These are phyloP conservation scores for Silybum marianum DNA, from an alignment of 129 eudicot genomes.

Conservation along the genomic window DNA sequence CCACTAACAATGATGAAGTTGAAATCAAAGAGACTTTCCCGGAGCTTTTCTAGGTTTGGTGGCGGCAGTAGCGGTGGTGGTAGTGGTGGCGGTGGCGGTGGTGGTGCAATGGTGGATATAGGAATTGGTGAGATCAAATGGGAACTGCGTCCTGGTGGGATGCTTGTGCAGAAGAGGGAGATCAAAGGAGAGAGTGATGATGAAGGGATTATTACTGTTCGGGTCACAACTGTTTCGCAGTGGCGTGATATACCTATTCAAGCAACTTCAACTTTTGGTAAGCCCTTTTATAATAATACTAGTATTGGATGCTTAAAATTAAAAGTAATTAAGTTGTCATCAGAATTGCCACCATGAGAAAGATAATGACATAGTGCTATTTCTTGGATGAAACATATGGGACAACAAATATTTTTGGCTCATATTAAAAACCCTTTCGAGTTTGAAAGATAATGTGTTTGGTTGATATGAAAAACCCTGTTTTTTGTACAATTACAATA, in stretches of 20 bases:
- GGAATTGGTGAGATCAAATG: slow-evolving; percentile 59
- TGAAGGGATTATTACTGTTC: slow-evolving; percentile 48
- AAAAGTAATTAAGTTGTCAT: background rate
- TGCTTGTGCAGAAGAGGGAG: slow-evolving; percentile 84
- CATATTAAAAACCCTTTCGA: background rate
- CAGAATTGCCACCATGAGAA: background rate
- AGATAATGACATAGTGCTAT: background rate
- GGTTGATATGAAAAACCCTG: background rate
- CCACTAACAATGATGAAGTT: slow-evolving; percentile 49
- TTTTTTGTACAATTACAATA: background rate
- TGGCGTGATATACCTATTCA: slow-evolving; percentile 67
- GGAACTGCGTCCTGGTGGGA: slow-evolving; percentile 91
- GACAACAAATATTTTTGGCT: background rate
- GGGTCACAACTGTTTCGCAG: slow-evolving; percentile 63
- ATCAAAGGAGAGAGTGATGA: slow-evolving; percentile 19
- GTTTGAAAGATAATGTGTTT: background rate
- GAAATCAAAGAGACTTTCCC: slow-evolving; percentile 65
- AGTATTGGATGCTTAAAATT: background rate
- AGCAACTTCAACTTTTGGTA: slow-evolving; percentile 90
- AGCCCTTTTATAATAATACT: background rate
- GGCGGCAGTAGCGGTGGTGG: slow-evolving; percentile 21
- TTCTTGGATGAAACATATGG: background rate
- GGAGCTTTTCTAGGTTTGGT: slow-evolving; percentile 60
- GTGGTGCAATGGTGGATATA: background rate
- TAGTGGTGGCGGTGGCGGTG: slow-evolving; percentile 10